These are phyloP conservation scores for Claviceps fusiformis DNA, from an alignment of 2,329 filamentous ascomycete species.

Conservation along the genomic window DNA sequence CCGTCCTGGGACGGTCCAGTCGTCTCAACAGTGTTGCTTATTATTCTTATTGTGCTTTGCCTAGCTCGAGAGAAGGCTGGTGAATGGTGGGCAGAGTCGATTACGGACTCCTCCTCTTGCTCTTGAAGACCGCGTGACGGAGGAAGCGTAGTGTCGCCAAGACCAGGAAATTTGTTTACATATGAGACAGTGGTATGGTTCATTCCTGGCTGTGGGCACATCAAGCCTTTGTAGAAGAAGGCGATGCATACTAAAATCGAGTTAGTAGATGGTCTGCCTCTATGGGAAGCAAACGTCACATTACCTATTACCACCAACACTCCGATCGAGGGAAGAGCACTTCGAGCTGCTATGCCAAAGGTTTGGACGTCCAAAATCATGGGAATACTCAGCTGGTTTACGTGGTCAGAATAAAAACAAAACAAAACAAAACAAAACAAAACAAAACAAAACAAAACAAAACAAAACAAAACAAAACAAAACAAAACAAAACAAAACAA, in stretches of 20 bases:
- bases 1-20: slow-evolving; percentile 4
- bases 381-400: slow-evolving; percentile 33
- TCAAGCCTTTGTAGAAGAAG: slow-evolving; percentile 16
- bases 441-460: too few species aligned
- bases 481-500: too few species aligned
- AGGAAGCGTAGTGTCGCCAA: not conserved
- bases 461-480: too few species aligned
- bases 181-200: not conserved
- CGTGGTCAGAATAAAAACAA: not conserved
- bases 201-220: slow-evolving; percentile 5
- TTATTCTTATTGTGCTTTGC: not conserved
- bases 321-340: slow-evolving; percentile 36
- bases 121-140: not conserved
- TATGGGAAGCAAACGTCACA: not conserved
- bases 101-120: not conserved
- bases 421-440: too few species aligned
- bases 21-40: not conserved
- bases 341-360: slow-evolving; percentile 30
- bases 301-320: slow-evolving; percentile 35
- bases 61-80: not conserved
- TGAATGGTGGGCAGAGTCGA: not conserved
- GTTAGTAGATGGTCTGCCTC: slow-evolving; percentile 12
- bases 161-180: slow-evolving; percentile 1
- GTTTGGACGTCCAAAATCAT: slow-evolving; percentile 34
- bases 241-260: slow-evolving; percentile 1